Conservation (phyloP, 768 basidiomycete genomes). For the Boletellus emodensis region DNA sequence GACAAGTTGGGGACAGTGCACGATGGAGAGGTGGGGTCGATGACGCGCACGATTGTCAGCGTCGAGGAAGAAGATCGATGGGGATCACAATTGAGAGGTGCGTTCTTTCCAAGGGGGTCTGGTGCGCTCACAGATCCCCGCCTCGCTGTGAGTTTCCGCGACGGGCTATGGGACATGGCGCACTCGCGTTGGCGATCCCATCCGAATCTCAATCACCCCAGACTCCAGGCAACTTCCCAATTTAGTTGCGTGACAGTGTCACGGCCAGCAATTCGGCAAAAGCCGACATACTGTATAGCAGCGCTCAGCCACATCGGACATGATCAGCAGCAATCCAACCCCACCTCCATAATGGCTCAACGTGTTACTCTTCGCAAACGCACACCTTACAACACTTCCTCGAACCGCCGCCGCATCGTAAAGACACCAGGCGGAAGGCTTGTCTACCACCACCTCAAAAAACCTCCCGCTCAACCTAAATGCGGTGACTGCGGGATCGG, state of each 20-base stretch:
- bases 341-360: slow-evolving; percentile 74
- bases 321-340: neutral
- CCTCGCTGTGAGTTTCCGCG: slow-evolving; percentile 44
- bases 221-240: neutral
- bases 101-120: slow-evolving; percentile 63
- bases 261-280: slow-evolving; percentile 5
- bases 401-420: slow-evolving; percentile 89
- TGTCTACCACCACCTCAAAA: slow-evolving; percentile 97
- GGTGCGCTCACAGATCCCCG: slow-evolving; percentile 66
- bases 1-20: slow-evolving; percentile 18
- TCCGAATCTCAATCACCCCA: neutral
- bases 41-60: slow-evolving; percentile 73
- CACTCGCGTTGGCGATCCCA: slow-evolving; percentile 5
- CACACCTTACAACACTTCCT: slow-evolving; percentile 96
- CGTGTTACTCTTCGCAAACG: slow-evolving; percentile 99
- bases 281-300: slow-evolving; percentile 22
- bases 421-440: slow-evolving; percentile 99
- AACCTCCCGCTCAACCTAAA: slow-evolving; percentile 85
- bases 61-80: slow-evolving; percentile 55
- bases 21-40: slow-evolving; percentile 29
- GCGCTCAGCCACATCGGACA: slow-evolving; percentile 18
- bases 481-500: slow-evolving; percentile 98
- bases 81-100: slow-evolving; percentile 48
- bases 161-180: slow-evolving; percentile 18
- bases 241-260: slow-evolving; percentile 3